Evolutionary conservation across 2,329 filamentous ascomycete genomes (phyloP), one percentile per base, ranked within the genome.

Genomic region (Daldinia sp.): DNA sequence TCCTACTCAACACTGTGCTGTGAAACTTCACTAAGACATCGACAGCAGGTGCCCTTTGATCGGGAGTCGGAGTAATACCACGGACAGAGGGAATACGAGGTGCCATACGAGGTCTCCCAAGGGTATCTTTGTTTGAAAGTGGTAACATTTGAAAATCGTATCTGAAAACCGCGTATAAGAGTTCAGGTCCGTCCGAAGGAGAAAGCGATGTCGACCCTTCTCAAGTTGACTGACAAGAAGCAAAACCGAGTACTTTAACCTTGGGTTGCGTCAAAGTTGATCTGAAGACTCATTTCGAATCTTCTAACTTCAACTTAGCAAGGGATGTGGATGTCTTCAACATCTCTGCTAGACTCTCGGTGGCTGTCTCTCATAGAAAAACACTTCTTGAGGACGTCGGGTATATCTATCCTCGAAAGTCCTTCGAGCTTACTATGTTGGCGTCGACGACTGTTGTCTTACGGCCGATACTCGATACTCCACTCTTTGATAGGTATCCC

Each of bases 21-120:
- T 37, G 58, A 53, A 39, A 59, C 23, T 44, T 46, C 18, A 37
- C 28, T 59, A 54, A 42, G 61, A 62, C 53, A 54, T 65, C 30
- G 51, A 53, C 58, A 68, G 37, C 28, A 30, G 12, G 33, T 23
- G 51, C 4, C 58, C 44, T 58, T 0, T n/a, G 9, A 28, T 20
- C 51, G 33, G 33, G 10, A 33, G n/a, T 37, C 33, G 23, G 33
- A 26, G 33, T 35, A 6, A 60, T 26, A 23, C 50, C 4, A 9
- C 30, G 46, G 35, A n/a, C 35, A 18, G 18, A 46, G 3, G 4
- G 26, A 60, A 65, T 56, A 60, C 63, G 57, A 60, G 63, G 20
- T 33, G 28, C 28, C 35, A 42, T 28, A 50, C 33, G 62, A 50
- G 48, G 23, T n/a, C n/a, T 10, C 39, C 46, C 10, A 10, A 50